Evolutionary conservation across 768 basidiomycete species (phyloP), one percentile per base, ranked within the genome.

Genomic region (Lactifluus hygrophoroides): DNA sequence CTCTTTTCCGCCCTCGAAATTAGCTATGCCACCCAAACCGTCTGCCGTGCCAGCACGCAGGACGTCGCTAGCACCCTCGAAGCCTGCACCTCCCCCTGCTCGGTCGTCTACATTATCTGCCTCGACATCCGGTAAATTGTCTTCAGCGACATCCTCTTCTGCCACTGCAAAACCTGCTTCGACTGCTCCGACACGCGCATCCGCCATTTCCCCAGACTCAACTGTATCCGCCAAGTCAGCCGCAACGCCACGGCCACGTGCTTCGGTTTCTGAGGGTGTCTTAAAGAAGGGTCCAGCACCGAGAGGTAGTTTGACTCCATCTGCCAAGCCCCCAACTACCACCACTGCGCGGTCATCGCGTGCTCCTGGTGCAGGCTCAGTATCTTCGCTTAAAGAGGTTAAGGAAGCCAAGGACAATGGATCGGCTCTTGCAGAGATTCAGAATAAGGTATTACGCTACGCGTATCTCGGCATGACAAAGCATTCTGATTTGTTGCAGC

Each of bases 361-460:
- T 42, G 69, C 78, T 54, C 76, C 80, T 17, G 70, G 79, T 28
- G 66, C 80, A 38, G 73, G 76, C 25, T 90, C 88, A 14, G 82
- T 90, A 48, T 78, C 85, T n/a, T 88, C 88, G 9, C 83, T 90
- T 58, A 79, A 77, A 58, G 89, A 89, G 65, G 74, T 85, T 17
- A 81, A 78, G 60, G 85, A 83, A 62, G 84, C 83, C 27, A 81
- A 78, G 61, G 84, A 83, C 61, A 83, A 83, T 62, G 73, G 71
- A n/a, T 81, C 80, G 65, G 77, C 70, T 13, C 61, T 82, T 21
- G 76, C 77, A 56, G 85, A 81, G 54, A 66, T 88, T 17, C 82
- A 84, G 68, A 73, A 68, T 49, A 82, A 87, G 78, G 88, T 80
- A 67, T 32, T n/a, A 16, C 45, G n/a, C 27, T 44, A 4, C 21